phyloP scores from a whole-genome alignment of 2,329 filamentous ascomycete species.

The Dichotomopilus funicola region DNA sequence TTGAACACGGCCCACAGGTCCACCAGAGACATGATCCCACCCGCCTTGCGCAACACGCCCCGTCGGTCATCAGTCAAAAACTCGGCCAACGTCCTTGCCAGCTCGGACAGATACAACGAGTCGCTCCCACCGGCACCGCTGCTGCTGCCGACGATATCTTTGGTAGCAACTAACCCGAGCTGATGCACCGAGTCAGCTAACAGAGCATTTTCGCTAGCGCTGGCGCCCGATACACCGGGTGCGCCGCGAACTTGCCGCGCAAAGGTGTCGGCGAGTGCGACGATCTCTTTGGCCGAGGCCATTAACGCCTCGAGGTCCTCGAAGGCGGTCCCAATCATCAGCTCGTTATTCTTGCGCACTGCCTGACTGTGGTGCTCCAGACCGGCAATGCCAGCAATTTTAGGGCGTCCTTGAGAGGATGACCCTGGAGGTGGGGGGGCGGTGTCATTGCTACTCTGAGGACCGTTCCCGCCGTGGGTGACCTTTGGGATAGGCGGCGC shows the following conservation, averaged over 20 bases:
- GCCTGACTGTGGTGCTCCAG: slow-evolving; percentile 80
- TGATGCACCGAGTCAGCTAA: slow-evolving; percentile 77
- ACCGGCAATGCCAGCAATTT: slow-evolving; percentile 82
- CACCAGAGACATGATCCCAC: slow-evolving; percentile 82
- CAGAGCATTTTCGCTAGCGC: slow-evolving; percentile 60
- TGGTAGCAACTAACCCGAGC: slow-evolving; percentile 85
- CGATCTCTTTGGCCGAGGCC: slow-evolving; percentile 94
- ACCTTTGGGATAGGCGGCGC: slow-evolving; percentile 79
- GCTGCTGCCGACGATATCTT: slow-evolving; percentile 78
- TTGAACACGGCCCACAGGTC: slow-evolving; percentile 96
- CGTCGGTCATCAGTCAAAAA: slow-evolving; percentile 80
- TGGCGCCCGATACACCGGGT: slow-evolving; percentile 22
- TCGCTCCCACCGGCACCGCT: slow-evolving; percentile 71
- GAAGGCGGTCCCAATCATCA: slow-evolving; percentile 88
- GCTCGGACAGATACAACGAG: slow-evolving; percentile 80
- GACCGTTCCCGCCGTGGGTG: slow-evolving; percentile 33
- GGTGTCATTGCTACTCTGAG: slow-evolving; percentile 24
- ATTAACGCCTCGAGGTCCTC: slow-evolving; percentile 95
- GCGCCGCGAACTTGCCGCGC: slow-evolving; percentile 56
- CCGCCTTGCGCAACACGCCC: slow-evolving; percentile 69
- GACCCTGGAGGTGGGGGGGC: slow-evolving; percentile 15
- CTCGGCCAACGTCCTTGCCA: slow-evolving; percentile 78
- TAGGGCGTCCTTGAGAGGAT: slow-evolving; percentile 34
- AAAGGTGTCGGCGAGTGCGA: slow-evolving; percentile 85
- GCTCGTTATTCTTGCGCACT: slow-evolving; percentile 84